Conservation (phyloP, 2,329 filamentous ascomycete genomes). For the Sclerotinia spermophila region DNA sequence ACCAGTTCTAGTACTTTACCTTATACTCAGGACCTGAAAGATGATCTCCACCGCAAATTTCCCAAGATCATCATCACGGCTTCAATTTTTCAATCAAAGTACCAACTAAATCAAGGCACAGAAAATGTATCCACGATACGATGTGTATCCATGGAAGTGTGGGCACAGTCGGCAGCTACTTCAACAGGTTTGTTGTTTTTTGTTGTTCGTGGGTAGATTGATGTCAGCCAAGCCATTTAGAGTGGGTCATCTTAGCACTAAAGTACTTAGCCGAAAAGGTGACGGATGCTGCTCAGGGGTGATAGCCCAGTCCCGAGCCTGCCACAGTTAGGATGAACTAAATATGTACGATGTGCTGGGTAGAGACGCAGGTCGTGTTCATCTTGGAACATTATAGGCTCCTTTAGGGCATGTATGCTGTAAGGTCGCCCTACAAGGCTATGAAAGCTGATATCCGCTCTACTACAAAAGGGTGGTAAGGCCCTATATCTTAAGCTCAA, state of each 20-base stretch:
- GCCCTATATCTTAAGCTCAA: not conserved
- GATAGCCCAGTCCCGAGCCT: not conserved
- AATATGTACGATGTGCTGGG: not conserved
- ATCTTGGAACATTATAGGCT: not conserved
- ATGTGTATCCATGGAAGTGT: not conserved
- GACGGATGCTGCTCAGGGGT: not conserved
- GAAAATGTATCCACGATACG: not conserved
- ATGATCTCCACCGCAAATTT: slow-evolving; percentile 2
- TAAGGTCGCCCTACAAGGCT: not conserved
- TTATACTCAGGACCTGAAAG: slow-evolving; percentile 12
- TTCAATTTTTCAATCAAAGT: not conserved
- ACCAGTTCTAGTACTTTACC: slow-evolving; percentile 2
- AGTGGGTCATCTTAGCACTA: not conserved
- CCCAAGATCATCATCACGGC: not conserved
- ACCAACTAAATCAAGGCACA: slow-evolving; percentile 14
- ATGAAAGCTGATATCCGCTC: not conserved
- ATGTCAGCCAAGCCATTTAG: slow-evolving; percentile 16
- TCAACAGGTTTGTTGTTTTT: not conserved
- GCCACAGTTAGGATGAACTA: not conserved
- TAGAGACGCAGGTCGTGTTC: not conserved
- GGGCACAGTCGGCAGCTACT: not conserved
- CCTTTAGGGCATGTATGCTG: not conserved
- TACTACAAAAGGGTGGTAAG: not conserved
- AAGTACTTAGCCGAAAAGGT: not conserved
- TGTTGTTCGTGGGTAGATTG: not conserved